phyloP scores from a whole-genome alignment of 169 alveolate genomes.

The Cryptosporidium felis region DNA sequence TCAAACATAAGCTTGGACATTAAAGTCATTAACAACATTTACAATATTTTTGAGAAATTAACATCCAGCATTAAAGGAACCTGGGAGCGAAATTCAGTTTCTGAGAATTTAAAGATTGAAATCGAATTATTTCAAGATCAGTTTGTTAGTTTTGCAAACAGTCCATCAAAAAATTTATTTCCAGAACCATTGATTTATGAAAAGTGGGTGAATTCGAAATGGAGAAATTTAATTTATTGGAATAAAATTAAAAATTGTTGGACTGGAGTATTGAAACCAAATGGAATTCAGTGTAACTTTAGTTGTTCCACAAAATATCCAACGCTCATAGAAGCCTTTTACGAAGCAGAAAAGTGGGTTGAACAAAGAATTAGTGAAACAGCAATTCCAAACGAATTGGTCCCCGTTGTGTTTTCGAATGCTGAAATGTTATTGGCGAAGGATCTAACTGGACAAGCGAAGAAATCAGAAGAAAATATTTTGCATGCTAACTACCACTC shows the following conservation, averaged over 20 bases:
- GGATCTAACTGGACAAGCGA: neutral
- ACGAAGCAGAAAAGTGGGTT: constrained; percentile 50
- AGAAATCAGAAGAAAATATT: neutral
- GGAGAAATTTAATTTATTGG: constrained; percentile 64
- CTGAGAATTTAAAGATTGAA: neutral
- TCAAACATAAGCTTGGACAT: neutral
- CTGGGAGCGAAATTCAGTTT: neutral
- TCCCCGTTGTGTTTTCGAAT: neutral
- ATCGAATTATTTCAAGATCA: neutral
- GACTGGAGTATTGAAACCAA: constrained; percentile 45
- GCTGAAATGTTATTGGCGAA: neutral
- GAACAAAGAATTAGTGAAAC: constrained; percentile 53
- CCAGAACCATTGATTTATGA: constrained; percentile 25
- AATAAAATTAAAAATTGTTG: constrained; percentile 17
- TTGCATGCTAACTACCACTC: constrained; percentile 21
- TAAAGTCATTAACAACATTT: constrained; percentile 8
- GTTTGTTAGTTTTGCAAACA: neutral
- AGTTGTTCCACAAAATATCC: neutral
- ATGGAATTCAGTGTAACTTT: constrained; percentile 25
- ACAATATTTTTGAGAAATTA: constrained; percentile 21
- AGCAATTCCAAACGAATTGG: constrained; percentile 2
- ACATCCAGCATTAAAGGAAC: neutral
- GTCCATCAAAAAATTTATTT: constrained; percentile 4
- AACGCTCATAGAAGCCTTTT: constrained; percentile 9
- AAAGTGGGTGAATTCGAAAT: constrained; percentile 47